Percentiles rank a stretch among this genome's conserved stretches.
Conservation (phyloP, 2,329 filamentous ascomycete genomes). For the Sporothrix phasma region DNA sequence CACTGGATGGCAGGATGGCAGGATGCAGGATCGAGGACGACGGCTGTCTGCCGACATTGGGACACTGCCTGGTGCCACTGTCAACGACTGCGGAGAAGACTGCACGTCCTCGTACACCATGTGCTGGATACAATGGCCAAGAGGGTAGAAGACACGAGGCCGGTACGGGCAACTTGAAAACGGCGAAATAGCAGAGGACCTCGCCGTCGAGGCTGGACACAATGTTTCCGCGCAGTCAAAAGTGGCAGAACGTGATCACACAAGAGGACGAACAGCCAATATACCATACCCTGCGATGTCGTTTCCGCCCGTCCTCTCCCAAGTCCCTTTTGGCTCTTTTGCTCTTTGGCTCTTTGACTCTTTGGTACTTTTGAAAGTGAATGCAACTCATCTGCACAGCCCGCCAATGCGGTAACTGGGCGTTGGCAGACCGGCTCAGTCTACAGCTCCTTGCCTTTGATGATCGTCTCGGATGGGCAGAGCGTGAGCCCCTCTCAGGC, state of each 20-base stretch:
- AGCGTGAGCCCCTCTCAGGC: too few species aligned
- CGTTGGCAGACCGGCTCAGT: too few species aligned
- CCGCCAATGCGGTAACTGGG: too few species aligned
- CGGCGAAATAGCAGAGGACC: neutral
- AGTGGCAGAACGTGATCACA: neutral
- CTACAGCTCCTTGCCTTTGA: too few species aligned
- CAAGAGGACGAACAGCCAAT: neutral
- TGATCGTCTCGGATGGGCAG: neutral
- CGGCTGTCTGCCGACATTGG: neutral
- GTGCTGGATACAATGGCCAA: neutral
- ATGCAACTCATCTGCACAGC: too few species aligned
- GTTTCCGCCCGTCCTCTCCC: too few species aligned
- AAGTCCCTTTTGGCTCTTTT: slow-evolving; percentile 1
- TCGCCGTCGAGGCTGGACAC: neutral
- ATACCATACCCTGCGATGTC: too few species aligned
- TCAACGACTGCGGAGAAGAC: too few species aligned
- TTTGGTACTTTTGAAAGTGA: too few species aligned
- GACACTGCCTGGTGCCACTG: neutral
- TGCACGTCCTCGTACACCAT: too few species aligned
- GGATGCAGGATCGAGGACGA: neutral
- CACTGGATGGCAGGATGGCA: too few species aligned
- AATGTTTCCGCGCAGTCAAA: neutral
- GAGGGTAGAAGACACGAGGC: neutral
- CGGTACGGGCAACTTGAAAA: neutral
- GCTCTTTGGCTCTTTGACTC: too few species aligned